Percentiles rank a stretch among this genome's conserved stretches.
Evolutionary conservation across 352 stramenopile genomes (phyloP).

Genomic region (Lagenidium giganteum): DNA sequence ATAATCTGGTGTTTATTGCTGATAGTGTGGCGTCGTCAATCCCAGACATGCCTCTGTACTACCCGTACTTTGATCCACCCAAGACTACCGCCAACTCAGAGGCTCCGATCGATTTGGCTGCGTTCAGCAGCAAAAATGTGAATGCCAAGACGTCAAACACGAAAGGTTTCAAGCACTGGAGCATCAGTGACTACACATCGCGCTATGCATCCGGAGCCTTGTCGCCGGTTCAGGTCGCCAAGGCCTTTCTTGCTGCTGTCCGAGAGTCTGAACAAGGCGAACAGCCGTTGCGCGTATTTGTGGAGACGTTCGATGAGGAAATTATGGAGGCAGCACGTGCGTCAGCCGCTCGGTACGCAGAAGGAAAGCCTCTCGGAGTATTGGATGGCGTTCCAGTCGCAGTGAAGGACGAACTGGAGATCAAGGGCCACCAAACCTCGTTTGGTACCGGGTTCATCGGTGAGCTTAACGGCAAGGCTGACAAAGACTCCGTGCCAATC

Average conservation of each 20-base stretch:
- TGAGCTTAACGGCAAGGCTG: constrained; percentile 32
- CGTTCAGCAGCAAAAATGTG: constrained; percentile 18
- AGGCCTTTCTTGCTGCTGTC: constrained; percentile 23
- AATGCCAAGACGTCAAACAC: constrained; percentile 16
- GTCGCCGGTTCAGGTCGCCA: constrained; percentile 22
- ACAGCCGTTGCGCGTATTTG: constrained; percentile 59
- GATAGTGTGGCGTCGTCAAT: constrained; percentile 50
- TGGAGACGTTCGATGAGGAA: constrained; percentile 66
- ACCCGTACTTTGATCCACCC: constrained; percentile 52
- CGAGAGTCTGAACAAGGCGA: constrained; percentile 43
- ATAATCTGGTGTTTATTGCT: background rate
- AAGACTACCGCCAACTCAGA: background rate
- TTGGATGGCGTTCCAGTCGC: constrained; percentile 86
- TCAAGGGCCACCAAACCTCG: constrained; percentile 64
- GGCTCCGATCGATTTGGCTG: constrained; percentile 11
- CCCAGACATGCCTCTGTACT: constrained; percentile 74
- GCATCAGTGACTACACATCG: constrained; percentile 58
- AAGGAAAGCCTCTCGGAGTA: constrained; percentile 55
- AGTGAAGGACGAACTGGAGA: constrained; percentile 85
- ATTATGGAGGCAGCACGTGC: constrained; percentile 63
- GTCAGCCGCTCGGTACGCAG: constrained; percentile 66
- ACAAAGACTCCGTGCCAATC: constrained; percentile 47
- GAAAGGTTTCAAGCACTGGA: constrained; percentile 61
- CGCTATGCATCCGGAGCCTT: constrained; percentile 32
- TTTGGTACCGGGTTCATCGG: constrained; percentile 75